A percentile compares a stretch with the other conserved stretches of the same genome.
Evolutionary conservation across 257 asterid genomes (phyloP).

Genomic region (Plectranthus barbatus): DNA sequence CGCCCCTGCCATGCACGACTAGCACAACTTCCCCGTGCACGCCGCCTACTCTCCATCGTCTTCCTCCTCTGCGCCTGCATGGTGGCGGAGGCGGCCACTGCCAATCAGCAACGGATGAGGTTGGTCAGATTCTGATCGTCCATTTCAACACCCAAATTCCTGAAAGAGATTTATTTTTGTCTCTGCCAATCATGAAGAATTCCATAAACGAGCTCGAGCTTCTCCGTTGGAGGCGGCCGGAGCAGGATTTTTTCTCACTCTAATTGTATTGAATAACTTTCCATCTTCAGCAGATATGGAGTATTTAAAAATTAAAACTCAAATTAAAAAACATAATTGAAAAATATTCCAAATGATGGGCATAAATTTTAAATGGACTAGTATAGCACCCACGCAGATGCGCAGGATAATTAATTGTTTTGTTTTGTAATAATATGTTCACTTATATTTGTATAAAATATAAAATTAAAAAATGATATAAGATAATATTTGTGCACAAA

Average conservation of each 20-base stretch:
- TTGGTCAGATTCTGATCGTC: slow-evolving; percentile 17
- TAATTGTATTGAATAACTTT: neutral
- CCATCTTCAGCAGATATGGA: neutral
- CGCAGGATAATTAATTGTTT: no score
- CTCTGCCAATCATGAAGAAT: neutral
- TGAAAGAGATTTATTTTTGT: neutral
- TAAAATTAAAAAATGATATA: no score
- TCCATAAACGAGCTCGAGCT: neutral
- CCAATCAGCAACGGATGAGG: slow-evolving; percentile 10
- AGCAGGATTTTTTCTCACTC: neutral
- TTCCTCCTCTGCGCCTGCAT: slow-evolving; percentile 22
- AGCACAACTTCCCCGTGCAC: slow-evolving; percentile 73
- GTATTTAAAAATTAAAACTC: no score
- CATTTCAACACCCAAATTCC: slow-evolving; percentile 1
- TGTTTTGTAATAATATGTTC: no score
- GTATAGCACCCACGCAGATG: no score
- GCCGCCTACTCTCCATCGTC: slow-evolving; percentile 31
- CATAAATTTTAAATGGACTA: no score
- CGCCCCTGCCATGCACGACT: slow-evolving; percentile 75
- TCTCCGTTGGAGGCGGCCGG: neutral
- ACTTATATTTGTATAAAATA: no score
- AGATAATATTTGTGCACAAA: no score
- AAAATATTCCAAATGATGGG: no score
- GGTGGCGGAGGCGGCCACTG: slow-evolving; percentile 22
- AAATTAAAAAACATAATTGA: no score